Conservation (phyloP, 2,329 filamentous ascomycete species). For the Ascochyta pisi region DNA sequence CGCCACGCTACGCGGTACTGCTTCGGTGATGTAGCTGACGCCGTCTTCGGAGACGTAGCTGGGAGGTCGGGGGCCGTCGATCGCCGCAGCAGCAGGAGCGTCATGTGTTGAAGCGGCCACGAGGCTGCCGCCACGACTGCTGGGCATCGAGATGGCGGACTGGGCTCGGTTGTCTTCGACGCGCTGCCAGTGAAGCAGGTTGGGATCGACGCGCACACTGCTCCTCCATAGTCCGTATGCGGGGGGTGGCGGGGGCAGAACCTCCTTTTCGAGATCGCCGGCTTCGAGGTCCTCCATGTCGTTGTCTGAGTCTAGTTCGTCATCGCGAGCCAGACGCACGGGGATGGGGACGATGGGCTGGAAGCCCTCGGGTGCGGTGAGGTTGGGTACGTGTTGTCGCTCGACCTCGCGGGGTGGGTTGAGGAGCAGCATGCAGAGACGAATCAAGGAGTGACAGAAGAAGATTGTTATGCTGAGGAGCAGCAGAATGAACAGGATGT, state of each 20-base stretch:
- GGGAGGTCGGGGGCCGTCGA: conserved; percentile 63
- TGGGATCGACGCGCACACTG: conserved; percentile 81
- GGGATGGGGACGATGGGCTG: conserved; percentile 76
- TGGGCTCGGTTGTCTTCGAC: conserved; percentile 41
- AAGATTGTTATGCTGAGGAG: conserved; percentile 77
- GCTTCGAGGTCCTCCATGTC: conserved; percentile 37
- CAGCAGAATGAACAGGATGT: conserved; percentile 79
- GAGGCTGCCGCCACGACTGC: conserved; percentile 1
- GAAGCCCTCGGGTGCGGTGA: conserved; percentile 67
- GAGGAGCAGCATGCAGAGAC: conserved; percentile 71
- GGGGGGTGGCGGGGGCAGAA: conserved; percentile 63
- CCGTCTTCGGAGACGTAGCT: conserved; percentile 80
- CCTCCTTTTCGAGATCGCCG: conserved; percentile 29
- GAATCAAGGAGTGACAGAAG: conserved; percentile 80
- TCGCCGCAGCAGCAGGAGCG: background rate
- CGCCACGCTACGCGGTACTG: conserved; percentile 53
- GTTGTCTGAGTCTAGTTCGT: conserved; percentile 67
- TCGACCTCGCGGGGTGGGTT: conserved; percentile 47
- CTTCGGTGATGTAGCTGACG: conserved; percentile 74
- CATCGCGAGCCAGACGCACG: conserved; percentile 76
- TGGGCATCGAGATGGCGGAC: conserved; percentile 3
- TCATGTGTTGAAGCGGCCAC: background rate
- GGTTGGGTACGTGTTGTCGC: conserved; percentile 52
- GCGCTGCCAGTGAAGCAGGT: conserved; percentile 81
- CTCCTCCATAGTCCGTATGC: conserved; percentile 86